Evolutionary conservation across 2,329 filamentous ascomycete species (phyloP), one percentile per base, ranked within the genome.

Genomic region (Colletotrichum viniferum): DNA sequence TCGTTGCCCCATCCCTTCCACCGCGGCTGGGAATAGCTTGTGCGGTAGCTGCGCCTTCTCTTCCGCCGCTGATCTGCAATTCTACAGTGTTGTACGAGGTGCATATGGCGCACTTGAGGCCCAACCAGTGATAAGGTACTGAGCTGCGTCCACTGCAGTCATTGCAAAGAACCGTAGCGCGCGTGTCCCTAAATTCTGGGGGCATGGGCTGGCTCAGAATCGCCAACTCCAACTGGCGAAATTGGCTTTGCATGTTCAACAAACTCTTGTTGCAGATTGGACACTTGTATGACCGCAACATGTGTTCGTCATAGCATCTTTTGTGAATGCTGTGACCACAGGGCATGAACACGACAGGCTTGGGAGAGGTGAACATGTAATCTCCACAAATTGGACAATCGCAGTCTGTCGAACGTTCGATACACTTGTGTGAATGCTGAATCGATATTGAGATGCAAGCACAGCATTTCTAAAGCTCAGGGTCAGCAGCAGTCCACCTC

Each of bases 351-450:
- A 98, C 95, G 9, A 98, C 96, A 0, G 94, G 93, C 71, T 93
- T 92, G 4, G 95, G 94, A 10, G 96, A 98, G 3, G 94, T 97
- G 83, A 98, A 98, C 88, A 99, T 94, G 83, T 98, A 98, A 76
- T 98, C 96, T 77, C 96, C 94, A 84, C 97, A 99, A 72, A 99
- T 98, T 6, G 97, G 97, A 83, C 97, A 99, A 82, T 98, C 94
- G 81, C 96, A 98, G 82, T 99, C 96, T 36, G 95, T 98, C 10
- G 96, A 96, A 64, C 95, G 91, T 84, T 98, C 97, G 78, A 98
- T 96, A 81, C 97, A 99, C 79, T 95, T 96, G 86, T 99, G 97
- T 8, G 94, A 94, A 56, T 90, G 92, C 80, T 95, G 93, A 73
- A 96, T 95, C 4, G 94, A 92, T 78, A 98, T 98, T 9, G 95